Evolutionary conservation across 495 filamentous ascomycete genomes (phyloP).

Genomic region (Daldinia caldariorum): DNA sequence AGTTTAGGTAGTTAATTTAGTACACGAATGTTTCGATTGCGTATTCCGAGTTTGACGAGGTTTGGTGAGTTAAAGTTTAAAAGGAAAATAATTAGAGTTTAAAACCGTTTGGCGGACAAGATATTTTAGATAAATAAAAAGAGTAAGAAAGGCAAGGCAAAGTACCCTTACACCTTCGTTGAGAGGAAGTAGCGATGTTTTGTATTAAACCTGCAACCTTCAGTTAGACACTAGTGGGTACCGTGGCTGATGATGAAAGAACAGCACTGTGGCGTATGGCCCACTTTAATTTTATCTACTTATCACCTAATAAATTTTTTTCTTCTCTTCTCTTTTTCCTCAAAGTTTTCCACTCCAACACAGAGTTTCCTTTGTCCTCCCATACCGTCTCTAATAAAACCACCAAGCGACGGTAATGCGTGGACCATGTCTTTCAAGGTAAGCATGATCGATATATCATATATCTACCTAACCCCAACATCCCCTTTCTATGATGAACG

Average conservation of each 20-base stretch:
- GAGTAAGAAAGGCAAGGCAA: slow-evolving; percentile 18
- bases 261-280: background rate
- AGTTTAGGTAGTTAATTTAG: slow-evolving; percentile 5
- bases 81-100: background rate
- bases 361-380: background rate
- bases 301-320: slow-evolving; percentile 37
- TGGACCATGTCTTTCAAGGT: slow-evolving; percentile 39
- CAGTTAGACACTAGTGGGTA: slow-evolving; percentile 5
- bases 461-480: no score
- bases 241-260: slow-evolving; percentile 19
- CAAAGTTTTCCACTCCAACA: slow-evolving; percentile 39
- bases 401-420: slow-evolving; percentile 18
- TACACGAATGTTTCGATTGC: slow-evolving; percentile 41
- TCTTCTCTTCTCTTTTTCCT: slow-evolving; percentile 38
- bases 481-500: slow-evolving; percentile 79
- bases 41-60: background rate
- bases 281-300: slow-evolving; percentile 5
- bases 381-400: background rate
- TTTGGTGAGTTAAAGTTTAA: background rate
- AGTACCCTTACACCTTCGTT: slow-evolving; percentile 16
- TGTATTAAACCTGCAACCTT: slow-evolving; percentile 32
- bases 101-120: background rate
- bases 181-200: slow-evolving; percentile 28
- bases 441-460: slow-evolving; percentile 42
- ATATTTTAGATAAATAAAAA: slow-evolving; percentile 6